These are phyloP conservation scores for Yamadazyma mexicana DNA, from an alignment of 1,139 yeast species.

Conservation along the genomic window DNA sequence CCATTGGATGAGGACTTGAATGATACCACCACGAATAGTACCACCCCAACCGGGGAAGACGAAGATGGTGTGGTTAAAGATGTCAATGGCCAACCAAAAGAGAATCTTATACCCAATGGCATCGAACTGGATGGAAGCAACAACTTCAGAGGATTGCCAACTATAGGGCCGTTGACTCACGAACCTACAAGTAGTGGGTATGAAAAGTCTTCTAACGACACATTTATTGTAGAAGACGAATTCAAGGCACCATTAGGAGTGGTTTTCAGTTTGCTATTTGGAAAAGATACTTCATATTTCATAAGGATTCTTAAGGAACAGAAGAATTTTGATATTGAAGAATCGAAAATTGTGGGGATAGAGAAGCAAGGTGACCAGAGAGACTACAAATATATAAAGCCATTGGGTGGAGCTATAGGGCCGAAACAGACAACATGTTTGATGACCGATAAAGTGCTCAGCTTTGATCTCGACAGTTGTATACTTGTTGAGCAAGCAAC, in stretches of 20 bases:
- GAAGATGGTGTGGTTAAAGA: constrained; percentile 1
- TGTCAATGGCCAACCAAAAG: constrained; percentile 1
- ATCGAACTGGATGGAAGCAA: constrained; percentile 8
- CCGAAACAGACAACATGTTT: constrained; percentile 91
- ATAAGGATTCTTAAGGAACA: constrained; percentile 60
- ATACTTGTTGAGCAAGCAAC: constrained; percentile 68
- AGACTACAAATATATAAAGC: constrained; percentile 72
- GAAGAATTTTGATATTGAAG: constrained; percentile 68
- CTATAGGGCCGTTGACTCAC: constrained; percentile 40
- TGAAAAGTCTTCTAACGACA: constrained; percentile 58
- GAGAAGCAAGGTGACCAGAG: constrained; percentile 41
- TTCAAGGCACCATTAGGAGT: constrained; percentile 82
- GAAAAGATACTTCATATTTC: constrained; percentile 63
- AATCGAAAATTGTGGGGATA: constrained; percentile 47
- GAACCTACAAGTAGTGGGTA: constrained; percentile 41
- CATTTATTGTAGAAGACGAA: constrained; percentile 59
- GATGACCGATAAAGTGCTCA: constrained; percentile 69
- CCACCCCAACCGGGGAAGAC: not conserved
- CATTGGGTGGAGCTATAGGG: constrained; percentile 80
- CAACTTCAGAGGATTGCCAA: constrained; percentile 36
- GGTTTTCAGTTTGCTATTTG: constrained; percentile 68
- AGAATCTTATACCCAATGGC: constrained; percentile 5
- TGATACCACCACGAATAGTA: not conserved
- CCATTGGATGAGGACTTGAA: constrained; percentile 2
- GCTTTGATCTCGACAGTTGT: constrained; percentile 56